Base-by-base conservation (phyloP, 352 stramenopile genomes). In the Globisporangium sylvaticum region DNA sequence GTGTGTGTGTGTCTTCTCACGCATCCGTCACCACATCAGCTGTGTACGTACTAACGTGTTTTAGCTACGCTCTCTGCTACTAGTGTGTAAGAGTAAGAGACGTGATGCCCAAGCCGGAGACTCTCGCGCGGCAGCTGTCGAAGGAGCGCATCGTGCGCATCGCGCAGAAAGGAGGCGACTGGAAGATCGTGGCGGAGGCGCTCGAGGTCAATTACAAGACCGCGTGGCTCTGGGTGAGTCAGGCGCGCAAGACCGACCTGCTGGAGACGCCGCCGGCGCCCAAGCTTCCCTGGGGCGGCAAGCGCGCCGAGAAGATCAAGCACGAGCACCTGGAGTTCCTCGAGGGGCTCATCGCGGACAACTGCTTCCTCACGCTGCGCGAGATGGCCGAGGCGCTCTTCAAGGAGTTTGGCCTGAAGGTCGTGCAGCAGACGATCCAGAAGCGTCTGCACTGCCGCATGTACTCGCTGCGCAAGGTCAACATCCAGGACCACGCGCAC, bases 161-260 rank as follows among this genome's bases (percentile, higher is more conserved):
- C 20, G 65, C 65, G 58, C 58, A 65, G 32, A 70, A 70, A 48
- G 65, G 65, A 29, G 65, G 65, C 50, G 65, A 70, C 65, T 70
- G 65, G 65, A 65, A 66, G 37, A 39, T 56, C n/a, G 65, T 66
- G 12, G 65, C 65, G 1, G 65, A 70, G 27, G 58, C 65, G 52
- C 58, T 70, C 24, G 65, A 70, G 32, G 58, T 70, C 27, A 70
- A 70, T 20, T 70, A 70, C 65, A 70, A 70, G 65, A 70, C 65
- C 25, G 65, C 65, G 39, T 70, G 65, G 65, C 58, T 70, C 27
- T 70, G 65, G 65, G 65, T 70, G 58, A 70, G 58, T 34, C 46
- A 70, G 37, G 65, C 56, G 48, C 65, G 58, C 58, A 70, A 70
- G 65, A 55, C n/a, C 29, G 65, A 70, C 58, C 27, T 70, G 46